phyloP scores from a whole-genome alignment of 192 early-diverging fungal species.

The Linnemannia exigua region DNA sequence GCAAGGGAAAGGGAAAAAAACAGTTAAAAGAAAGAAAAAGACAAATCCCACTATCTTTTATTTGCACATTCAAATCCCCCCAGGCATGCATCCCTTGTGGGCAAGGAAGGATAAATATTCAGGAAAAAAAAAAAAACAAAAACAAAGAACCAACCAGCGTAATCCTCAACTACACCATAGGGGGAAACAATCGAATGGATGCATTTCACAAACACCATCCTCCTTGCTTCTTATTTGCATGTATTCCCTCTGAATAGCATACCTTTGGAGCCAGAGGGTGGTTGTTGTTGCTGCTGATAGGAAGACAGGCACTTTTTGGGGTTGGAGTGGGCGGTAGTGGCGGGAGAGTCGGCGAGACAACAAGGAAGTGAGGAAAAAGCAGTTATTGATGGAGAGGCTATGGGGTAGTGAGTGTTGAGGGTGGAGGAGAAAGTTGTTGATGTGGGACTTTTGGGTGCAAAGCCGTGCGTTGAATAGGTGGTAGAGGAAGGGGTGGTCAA shows the following conservation, averaged over 20 bases:
- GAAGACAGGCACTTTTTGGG: not conserved
- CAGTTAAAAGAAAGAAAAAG: not conserved
- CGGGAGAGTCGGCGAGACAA: not conserved
- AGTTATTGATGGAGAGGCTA: not conserved
- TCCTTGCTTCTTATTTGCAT: not conserved
- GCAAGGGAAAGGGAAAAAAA: not conserved
- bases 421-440: too few relatives aligned
- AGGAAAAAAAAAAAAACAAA: not conserved
- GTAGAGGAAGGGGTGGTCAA: not conserved
- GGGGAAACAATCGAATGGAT: not conserved
- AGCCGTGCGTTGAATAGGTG: not conserved
- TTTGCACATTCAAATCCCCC: not conserved
- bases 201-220: not conserved
- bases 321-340: not conserved
- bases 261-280: not conserved
- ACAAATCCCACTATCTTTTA: not conserved
- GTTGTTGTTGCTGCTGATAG: not conserved
- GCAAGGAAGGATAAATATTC: not conserved
- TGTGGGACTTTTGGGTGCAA: not conserved
- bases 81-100: constrained; percentile 2
- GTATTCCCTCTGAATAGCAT: not conserved
- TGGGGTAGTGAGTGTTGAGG: not conserved
- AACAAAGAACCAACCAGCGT: not conserved
- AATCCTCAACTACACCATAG: not conserved
- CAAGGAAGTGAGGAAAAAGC: not conserved